Base-by-base conservation (phyloP, 2,329 filamentous ascomycete species). In the Malbranchea cinnamomea region DNA sequence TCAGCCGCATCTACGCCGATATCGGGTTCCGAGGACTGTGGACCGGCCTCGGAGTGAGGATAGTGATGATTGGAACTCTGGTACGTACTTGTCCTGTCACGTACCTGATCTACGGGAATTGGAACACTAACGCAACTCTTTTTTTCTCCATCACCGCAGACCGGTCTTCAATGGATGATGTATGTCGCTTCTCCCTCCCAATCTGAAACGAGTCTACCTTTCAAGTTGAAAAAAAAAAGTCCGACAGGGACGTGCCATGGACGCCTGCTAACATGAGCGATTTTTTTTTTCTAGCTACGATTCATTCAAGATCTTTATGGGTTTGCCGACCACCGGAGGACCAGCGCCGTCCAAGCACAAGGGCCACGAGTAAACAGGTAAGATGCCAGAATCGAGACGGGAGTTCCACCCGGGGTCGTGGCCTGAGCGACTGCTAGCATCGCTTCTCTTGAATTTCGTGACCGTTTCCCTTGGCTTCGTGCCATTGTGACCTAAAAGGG, bases 111-210 rank as follows among this genome's bases (percentile, higher is more conserved):
- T 17, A 18, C 8, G 14, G 24, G 24, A 19, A 30, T 10, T 20
- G 21, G 16, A 1, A 12, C 16, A 10, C 28, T 37, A 26, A 32
- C 22, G n/a, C 52, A 43, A 48, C 33, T 15, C 19, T 12, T 13
- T 18, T n/a, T 11, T 11, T 20, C 13, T 31, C 12, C 31, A n/a
- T n/a, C n/a, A n/a, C n/a, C n/a, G n/a, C n/a, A 57, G 42, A 91
- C 81, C 12, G 82, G 80, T 35, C 60, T 92, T 37, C 84, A 93
- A 62, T 93, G 83, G 83, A 82, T 91, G 76, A 89, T 85, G 52
- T 89, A 85, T 59, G 78, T 70, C 13, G 8, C n/a, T 26, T 23
- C 6, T 20, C 15, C 15, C 16, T 17, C 12, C 11, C 6, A 12
- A 17, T 6, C 18, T 27, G 9, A 10, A n/a, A 28, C 8, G 8